These are phyloP conservation scores for carrot (Daucus carota) DNA, from an alignment of 129 eudicot genomes.

Conservation along the genomic window DH1_v3.0 NC_030381.2:48501501-48502000, in stretches of 20 bases:
- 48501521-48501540: slow-evolving; percentile 61
- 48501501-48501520: slow-evolving; percentile 91
- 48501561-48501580: slow-evolving; percentile 76
- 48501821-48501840: not conserved
- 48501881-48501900: not conserved
- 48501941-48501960: not conserved
- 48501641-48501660: not conserved
- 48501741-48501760: slow-evolving; percentile 37
- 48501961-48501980: not conserved
- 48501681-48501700: slow-evolving; percentile 47
- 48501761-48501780: not conserved
- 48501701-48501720: slow-evolving; percentile 52
- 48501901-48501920: not conserved
- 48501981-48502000: not conserved
- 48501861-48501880: not conserved
- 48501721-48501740: slow-evolving; percentile 59
- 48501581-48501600: slow-evolving; percentile 33
- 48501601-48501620: not conserved
- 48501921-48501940: not conserved
- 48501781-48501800: not conserved
- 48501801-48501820: not conserved
- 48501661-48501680: slow-evolving; percentile 76
- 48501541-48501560: slow-evolving; percentile 67
- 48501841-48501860: not conserved
- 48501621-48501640: slow-evolving; percentile 4